Evolutionary conservation across 495 filamentous ascomycete species (phyloP).

Genomic region (Aspergillus wentii): DNA sequence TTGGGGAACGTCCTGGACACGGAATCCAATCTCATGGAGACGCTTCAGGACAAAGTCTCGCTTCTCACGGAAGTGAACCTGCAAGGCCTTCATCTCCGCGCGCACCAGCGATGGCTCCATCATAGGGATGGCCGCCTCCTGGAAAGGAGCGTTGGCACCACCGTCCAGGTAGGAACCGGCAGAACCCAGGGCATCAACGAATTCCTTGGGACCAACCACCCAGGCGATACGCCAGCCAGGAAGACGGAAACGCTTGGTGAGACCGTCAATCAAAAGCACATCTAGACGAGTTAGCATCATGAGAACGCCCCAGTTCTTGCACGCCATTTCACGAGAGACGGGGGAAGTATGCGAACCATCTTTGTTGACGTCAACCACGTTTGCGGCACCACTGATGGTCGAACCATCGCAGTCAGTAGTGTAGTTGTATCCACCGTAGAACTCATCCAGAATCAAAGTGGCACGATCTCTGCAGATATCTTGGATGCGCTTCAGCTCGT

Average conservation of each 20-base stretch:
- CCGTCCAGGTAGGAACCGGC: constrained; percentile 96
- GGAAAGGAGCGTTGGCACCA: constrained; percentile 91
- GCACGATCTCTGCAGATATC: constrained; percentile 86
- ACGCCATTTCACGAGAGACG: neutral
- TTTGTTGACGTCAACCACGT: constrained; percentile 65
- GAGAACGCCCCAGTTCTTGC: constrained; percentile 48
- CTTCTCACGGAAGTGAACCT: constrained; percentile 83
- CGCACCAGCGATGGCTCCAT: constrained; percentile 75
- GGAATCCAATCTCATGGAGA: constrained; percentile 79
- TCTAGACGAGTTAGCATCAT: constrained; percentile 35
- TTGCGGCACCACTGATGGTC: constrained; percentile 81
- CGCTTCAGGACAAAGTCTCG: constrained; percentile 81
- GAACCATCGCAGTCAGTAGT: constrained; percentile 83
- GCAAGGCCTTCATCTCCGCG: constrained; percentile 85
- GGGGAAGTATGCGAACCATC: constrained; percentile 41
- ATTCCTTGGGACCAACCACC: constrained; percentile 94
- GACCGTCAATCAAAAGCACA: constrained; percentile 90
- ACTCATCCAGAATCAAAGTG: constrained; percentile 92
- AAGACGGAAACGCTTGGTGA: constrained; percentile 94
- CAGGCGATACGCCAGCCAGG: constrained; percentile 96
- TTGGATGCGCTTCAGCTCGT: constrained; percentile 81
- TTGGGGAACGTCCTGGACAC: constrained; percentile 70
- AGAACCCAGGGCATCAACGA: constrained; percentile 88
- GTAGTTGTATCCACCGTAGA: constrained; percentile 96
- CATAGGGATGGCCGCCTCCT: constrained; percentile 89